Base-by-base conservation (phyloP, 169 alveolate genomes). In the Eimeria acervulina region DNA sequence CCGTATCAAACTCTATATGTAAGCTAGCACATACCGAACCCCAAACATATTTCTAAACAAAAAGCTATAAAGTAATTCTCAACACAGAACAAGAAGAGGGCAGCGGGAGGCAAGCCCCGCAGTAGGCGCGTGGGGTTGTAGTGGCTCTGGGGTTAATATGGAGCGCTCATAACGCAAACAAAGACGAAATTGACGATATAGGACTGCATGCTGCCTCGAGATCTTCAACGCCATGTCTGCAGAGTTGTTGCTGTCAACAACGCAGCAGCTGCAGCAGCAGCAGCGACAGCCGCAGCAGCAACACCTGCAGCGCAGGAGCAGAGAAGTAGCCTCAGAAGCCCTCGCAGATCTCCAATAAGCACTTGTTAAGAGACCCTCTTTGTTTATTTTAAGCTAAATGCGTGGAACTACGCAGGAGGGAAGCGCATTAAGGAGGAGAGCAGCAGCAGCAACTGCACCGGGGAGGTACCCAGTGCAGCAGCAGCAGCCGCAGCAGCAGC, bases 391-490 rank as follows among this genome's bases (percentile, higher is more conserved):
- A 12, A 12, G 55, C 19, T 47, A 7, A 47, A 7, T 47, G 12
- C 55, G 12, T 47, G 12, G 12, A 47, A 47, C 12, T 7, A 47
- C 5, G 19, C 12, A 7, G 12, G 12, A 47, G 5, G 12, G 5
- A 47, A 47, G 12, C 55, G 12, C 12, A 47, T 7, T 47, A 7
- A 47, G 19, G 12, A 47, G 38, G 21, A 28, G 28, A 28, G 74
- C 21, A 63, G 74, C 74, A 63, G 74, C 33, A 63, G 38, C 74
- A 21, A 63, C 74, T 0, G 28, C 74, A 28, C 31, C 74, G 74
- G 74, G 74, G 74, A 63, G 74, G 74, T 21, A 63, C 28, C 74
- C 74, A 63, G 74, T 63, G 74, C 74, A 63, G 74, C 74, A 63
- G 74, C 74, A 63, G 74, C 55, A 47, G 55, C 55, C 5, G 55